These are phyloP conservation scores for Dissophora ornata DNA, from an alignment of 192 early-diverging fungal species.

Conservation along the genomic window DNA sequence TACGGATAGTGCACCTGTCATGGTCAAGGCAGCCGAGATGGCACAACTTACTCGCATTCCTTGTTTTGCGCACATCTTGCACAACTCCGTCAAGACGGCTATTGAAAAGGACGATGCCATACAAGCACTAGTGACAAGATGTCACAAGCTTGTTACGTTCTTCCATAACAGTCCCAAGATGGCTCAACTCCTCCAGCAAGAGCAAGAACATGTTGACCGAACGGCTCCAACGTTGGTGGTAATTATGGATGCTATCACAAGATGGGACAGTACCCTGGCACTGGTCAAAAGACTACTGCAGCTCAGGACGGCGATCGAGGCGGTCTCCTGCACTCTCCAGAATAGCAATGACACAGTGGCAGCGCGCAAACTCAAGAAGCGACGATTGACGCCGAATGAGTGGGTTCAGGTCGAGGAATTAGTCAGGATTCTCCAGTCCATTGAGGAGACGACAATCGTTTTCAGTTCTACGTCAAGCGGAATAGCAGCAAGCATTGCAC, in stretches of 20 bases:
- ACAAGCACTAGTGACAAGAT: neutral
- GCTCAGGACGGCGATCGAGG: neutral
- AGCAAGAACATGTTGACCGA: neutral
- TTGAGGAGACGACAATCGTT: neutral
- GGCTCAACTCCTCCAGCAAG: conserved; percentile 2
- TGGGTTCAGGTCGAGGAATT: conserved; percentile 2
- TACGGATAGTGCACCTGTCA: conserved; percentile 18
- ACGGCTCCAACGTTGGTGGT: neutral
- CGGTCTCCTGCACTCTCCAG: neutral
- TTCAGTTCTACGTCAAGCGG: neutral
- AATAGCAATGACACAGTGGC: neutral
- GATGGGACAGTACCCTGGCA: conserved; percentile 20
- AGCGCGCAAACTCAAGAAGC: neutral
- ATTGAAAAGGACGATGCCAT: neutral
- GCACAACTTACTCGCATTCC: neutral
- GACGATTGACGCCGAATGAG: neutral
- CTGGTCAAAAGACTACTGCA: neutral
- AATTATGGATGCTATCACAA: conserved; percentile 10
- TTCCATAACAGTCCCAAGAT: conserved; percentile 31
- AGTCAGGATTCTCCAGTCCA: neutral
- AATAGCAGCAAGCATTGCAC: neutral
- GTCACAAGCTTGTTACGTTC: conserved; percentile 2
- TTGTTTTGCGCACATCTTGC: conserved; percentile 18
- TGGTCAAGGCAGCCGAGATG: conserved; percentile 6
- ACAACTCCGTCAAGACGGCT: conserved; percentile 16